These are phyloP conservation scores for Begonia loranthoides DNA, from an alignment of 306 rosid genomes.

Conservation along the genomic window DNA sequence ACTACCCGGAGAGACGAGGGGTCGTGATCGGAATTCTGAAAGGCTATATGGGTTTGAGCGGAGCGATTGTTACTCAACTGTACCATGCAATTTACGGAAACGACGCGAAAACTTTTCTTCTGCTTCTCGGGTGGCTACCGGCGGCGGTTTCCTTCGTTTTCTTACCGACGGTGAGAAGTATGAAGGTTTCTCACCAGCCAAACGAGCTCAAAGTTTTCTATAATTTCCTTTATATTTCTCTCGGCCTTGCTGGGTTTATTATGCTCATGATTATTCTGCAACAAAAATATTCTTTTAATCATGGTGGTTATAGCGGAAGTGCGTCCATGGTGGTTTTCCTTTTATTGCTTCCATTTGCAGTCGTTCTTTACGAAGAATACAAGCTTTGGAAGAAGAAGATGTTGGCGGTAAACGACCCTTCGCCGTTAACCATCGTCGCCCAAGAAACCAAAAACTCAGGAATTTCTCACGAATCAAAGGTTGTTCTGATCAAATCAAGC, in stretches of 20 bases:
- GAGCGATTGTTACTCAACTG: constrained; percentile 55
- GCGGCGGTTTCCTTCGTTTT: constrained; percentile 44
- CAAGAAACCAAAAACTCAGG: constrained; percentile 6
- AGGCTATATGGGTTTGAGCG: constrained; percentile 60
- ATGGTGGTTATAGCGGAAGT: constrained; percentile 29
- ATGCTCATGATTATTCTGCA: constrained; percentile 38
- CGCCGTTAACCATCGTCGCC: constrained; percentile 9
- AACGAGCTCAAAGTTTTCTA: constrained; percentile 47
- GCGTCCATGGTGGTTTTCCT: constrained; percentile 32
- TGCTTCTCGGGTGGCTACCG: constrained; percentile 64
- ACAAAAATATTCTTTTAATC: constrained; percentile 17
- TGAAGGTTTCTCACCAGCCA: constrained; percentile 18
- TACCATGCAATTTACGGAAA: constrained; percentile 44
- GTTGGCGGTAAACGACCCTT: background rate
- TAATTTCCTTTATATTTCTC: constrained; percentile 42
- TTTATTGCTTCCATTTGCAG: constrained; percentile 40
- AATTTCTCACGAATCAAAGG: too few relatives aligned
- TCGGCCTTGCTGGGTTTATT: constrained; percentile 50
- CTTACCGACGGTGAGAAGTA: constrained; percentile 32
- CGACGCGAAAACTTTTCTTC: constrained; percentile 31
- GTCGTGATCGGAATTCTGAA: constrained; percentile 49
- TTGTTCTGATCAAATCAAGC: too few relatives aligned
- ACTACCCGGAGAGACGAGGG: constrained; percentile 54
- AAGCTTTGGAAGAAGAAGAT: constrained; percentile 13
- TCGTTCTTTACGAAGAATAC: constrained; percentile 32